Evolutionary conservation across 257 asterid species (phyloP).

Genomic region (Verbena officinalis): DNA sequence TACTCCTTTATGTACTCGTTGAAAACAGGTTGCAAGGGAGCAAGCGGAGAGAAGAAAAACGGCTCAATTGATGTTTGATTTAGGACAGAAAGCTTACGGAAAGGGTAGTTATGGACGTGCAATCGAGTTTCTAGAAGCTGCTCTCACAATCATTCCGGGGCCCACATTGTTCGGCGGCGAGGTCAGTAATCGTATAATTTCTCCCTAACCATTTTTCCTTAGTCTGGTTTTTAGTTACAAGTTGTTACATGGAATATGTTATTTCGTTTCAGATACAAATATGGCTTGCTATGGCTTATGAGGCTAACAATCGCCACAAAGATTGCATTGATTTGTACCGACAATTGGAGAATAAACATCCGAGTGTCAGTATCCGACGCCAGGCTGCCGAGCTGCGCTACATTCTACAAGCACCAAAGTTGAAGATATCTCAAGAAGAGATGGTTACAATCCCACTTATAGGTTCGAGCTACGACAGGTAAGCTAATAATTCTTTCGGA

Average conservation of each 20-base stretch:
- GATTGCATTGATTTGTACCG: slow-evolving; percentile 88
- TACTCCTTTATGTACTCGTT: too few species aligned
- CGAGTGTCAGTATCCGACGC: slow-evolving; percentile 80
- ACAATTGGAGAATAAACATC: slow-evolving; percentile 79
- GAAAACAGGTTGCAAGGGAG: slow-evolving; percentile 80
- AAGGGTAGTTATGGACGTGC: slow-evolving; percentile 93
- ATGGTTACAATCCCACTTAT: slow-evolving; percentile 97
- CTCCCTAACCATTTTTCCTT: neutral
- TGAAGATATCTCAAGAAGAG: slow-evolving; percentile 96
- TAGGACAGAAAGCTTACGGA: slow-evolving; percentile 93
- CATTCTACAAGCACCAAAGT: slow-evolving; percentile 95
- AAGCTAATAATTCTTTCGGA: slow-evolving; percentile 24
- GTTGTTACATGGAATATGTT: too few species aligned
- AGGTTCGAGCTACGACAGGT: slow-evolving; percentile 97
- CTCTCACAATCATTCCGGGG: slow-evolving; percentile 85
- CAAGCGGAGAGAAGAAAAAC: slow-evolving; percentile 92
- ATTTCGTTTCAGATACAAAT: slow-evolving; percentile 73
- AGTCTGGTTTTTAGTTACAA: neutral
- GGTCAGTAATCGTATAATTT: slow-evolving; percentile 51
- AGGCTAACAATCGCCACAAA: slow-evolving; percentile 87
- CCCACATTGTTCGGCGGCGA: slow-evolving; percentile 97
- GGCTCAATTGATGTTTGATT: slow-evolving; percentile 84
- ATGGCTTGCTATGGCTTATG: slow-evolving; percentile 99
- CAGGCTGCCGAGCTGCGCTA: slow-evolving; percentile 93
- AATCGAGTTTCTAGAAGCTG: slow-evolving; percentile 96